Conservation (phyloP, 2,329 filamentous ascomycete species). For the Kalaharituber pfeilii region DNA sequence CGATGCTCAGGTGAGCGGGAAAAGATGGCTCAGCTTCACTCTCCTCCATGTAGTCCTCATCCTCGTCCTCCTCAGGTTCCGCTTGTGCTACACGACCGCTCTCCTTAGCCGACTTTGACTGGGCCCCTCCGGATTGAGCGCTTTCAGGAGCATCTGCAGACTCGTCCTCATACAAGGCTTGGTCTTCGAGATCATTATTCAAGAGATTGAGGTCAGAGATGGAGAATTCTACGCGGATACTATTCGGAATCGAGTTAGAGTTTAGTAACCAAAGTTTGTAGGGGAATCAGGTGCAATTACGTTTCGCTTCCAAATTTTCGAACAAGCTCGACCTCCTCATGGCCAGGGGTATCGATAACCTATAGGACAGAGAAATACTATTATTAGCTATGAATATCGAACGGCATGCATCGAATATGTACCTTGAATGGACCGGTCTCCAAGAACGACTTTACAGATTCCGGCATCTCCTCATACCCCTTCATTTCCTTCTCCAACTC, state of each 20-base stretch:
- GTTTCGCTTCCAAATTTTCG: constrained; percentile 76
- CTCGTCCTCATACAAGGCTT: constrained; percentile 37
- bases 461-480: constrained; percentile 51
- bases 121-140: constrained; percentile 38
- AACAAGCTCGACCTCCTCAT: constrained; percentile 73
- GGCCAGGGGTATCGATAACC: constrained; percentile 58
- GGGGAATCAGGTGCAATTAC: constrained; percentile 34
- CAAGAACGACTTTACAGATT: constrained; percentile 72
- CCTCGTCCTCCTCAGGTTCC: constrained; percentile 38
- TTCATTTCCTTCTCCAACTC: constrained; percentile 69
- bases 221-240: constrained; percentile 66
- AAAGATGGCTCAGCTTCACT: constrained; percentile 41
- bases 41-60: constrained; percentile 35
- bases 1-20: constrained; percentile 67
- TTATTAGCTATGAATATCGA: neutral
- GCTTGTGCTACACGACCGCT: constrained; percentile 34
- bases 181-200: constrained; percentile 40
- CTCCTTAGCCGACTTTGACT: constrained; percentile 40
- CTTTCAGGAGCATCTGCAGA: constrained; percentile 31
- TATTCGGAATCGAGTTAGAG: constrained; percentile 24
- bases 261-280: neutral
- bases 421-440: constrained; percentile 72
- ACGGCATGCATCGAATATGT: constrained; percentile 10
- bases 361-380: constrained; percentile 22
- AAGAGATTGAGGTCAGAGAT: constrained; percentile 63